These are phyloP conservation scores for Daldinia sp. DNA, from an alignment of 2,329 filamentous ascomycete species.

Conservation along the genomic window DNA sequence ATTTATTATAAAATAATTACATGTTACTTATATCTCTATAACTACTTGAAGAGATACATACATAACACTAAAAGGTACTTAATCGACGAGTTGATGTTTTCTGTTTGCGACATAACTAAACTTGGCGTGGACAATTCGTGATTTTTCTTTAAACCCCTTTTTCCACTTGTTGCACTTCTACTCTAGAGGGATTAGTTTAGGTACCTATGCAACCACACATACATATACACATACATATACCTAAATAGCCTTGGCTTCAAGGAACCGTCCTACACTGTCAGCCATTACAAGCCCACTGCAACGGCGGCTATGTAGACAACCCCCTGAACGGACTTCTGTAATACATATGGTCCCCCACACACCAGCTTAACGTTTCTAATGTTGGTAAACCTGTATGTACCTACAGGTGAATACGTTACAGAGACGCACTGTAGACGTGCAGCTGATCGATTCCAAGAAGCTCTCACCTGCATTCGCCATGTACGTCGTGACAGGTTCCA, in stretches of 20 bases:
- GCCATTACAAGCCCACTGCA: not conserved
- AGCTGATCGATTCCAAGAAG: not conserved
- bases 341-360: not conserved
- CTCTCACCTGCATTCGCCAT: not conserved
- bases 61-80: not conserved
- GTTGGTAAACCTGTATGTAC: not conserved
- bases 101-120: not conserved
- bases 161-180: constrained; percentile 8
- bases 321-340: not conserved
- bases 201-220: not conserved
- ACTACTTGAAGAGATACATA: not conserved
- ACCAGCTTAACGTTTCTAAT: constrained; percentile 1
- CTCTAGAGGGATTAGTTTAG: too few relatives aligned
- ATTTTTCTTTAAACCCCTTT: not conserved
- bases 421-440: constrained; percentile 3
- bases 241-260: not conserved
- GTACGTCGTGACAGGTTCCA: not conserved
- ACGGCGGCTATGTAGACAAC: constrained; percentile 1
- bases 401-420: not conserved
- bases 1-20: too few relatives aligned
- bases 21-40: not conserved
- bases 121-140: not conserved
- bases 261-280: constrained; percentile 1
- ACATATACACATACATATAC: not conserved
- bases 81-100: not conserved